phyloP scores from a whole-genome alignment of 257 asterid genomes.

The Solanum lycopersicoides region DNA sequence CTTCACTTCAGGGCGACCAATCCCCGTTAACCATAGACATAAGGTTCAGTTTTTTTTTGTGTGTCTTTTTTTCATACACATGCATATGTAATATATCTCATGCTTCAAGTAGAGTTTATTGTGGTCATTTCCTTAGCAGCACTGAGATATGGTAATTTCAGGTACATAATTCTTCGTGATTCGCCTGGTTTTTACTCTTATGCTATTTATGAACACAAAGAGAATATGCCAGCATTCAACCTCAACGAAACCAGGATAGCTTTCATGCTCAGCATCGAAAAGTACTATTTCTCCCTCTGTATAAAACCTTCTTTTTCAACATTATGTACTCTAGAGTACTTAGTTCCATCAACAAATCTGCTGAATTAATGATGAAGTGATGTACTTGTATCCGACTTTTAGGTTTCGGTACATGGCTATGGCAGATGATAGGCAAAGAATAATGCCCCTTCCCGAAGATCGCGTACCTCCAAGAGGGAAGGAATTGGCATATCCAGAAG shows the following conservation, averaged over 20 bases:
- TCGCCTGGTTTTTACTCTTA: constrained; percentile 48
- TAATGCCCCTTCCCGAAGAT: constrained; percentile 77
- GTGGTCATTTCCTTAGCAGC: neutral
- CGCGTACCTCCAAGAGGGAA: constrained; percentile 71
- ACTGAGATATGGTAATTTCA: neutral
- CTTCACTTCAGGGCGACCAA: constrained; percentile 44
- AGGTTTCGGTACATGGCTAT: constrained; percentile 82
- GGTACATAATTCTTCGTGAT: constrained; percentile 37
- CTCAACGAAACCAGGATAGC: constrained; percentile 44
- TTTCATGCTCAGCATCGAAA: constrained; percentile 41
- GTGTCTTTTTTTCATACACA: neutral
- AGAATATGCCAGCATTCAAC: constrained; percentile 40
- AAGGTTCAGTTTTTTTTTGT: constrained; percentile 22
- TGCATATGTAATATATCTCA: no score
- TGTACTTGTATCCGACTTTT: neutral
- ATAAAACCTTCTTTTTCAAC: neutral
- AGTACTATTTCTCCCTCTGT: constrained; percentile 6
- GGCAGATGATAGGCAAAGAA: constrained; percentile 62
- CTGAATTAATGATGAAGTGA: neutral
- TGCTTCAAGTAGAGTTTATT: neutral
- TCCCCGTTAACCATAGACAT: constrained; percentile 66
- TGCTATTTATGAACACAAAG: constrained; percentile 35
- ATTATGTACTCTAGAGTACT: no score
- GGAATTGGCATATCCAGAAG: constrained; percentile 78
- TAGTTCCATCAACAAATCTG: neutral